A percentile compares a stretch with the other conserved stretches of the same genome.
These are phyloP conservation scores for Solanum hybrid DNA, from an alignment of 305 asterid genomes.

Conservation along the genomic window DNA sequence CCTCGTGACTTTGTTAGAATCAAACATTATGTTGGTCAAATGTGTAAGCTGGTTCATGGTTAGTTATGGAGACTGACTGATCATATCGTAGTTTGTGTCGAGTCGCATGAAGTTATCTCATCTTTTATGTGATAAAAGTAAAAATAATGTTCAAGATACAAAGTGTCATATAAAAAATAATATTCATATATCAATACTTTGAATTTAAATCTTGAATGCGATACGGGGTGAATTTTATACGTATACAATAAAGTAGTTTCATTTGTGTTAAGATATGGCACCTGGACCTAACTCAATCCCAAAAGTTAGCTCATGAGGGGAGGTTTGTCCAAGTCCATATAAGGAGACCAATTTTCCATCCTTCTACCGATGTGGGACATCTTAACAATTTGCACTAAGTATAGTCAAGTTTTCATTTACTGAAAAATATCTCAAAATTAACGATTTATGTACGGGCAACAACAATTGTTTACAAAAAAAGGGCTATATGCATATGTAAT, in stretches of 20 bases:
- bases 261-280: too few species aligned
- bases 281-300: too few species aligned
- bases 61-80: not conserved
- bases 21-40: not conserved
- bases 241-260: not conserved
- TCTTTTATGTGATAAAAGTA: not conserved
- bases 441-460: not conserved
- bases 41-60: not conserved
- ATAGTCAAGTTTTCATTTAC: too few species aligned
- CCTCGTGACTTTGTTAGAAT: too few species aligned
- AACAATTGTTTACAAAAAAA: not conserved
- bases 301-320: too few species aligned
- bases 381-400: not conserved
- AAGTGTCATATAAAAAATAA: not conserved
- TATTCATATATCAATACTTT: not conserved
- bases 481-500: too few species aligned
- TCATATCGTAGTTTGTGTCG: not conserved
- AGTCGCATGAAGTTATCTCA: not conserved
- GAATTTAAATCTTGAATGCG: not conserved
- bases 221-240: fast-evolving
- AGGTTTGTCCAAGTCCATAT: too few species aligned
- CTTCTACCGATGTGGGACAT: too few species aligned
- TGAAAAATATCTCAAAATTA: not conserved
- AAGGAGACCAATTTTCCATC: too few species aligned
- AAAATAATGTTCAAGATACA: not conserved